Base-by-base conservation (phyloP, 2,329 filamentous ascomycete genomes). In the Colletotrichum horii region DNA sequence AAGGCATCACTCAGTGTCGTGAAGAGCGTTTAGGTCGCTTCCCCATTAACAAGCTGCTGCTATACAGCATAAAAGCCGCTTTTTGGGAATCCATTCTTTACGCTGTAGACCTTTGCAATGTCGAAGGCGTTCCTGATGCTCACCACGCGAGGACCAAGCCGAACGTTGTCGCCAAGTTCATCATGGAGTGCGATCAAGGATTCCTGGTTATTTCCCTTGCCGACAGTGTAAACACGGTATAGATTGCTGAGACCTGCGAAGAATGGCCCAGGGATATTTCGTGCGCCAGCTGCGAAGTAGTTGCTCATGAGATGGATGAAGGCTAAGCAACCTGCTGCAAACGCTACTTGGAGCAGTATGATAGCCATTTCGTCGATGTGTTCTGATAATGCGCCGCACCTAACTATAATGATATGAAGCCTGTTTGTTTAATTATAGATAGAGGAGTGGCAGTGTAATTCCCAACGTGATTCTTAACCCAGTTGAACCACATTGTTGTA, bases 1-100 rank as follows among this genome's bases (percentile, higher is more conserved):
- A 83, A 83, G 2, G 71, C 78, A 68, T 88, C 86, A 62, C 87
- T 84, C 8, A 82, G 82, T 3, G 83, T 82, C 15, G 82, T 84
- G 76, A 87, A 86, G 11, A 86, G 80, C 60, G 78, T 80, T 24
- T 80, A 78, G 4, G 80, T 76, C 11, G 76, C 76, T 24, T 77
- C 79, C 3, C 82, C 81, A 19, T 81, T 82, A 19, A 80, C 78
- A 1, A 82, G 75, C 26, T 79, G 79, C 58, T 81, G 80, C 55
- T 82, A 80, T 15, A 80, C 80, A 6, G 76, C 77, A 74, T 83
- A 83, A 66, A 82, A 83, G 34, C 77, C 77, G 3, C 79, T 79
- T 77, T 79, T 56, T 24, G 19, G 9, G 22, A 28, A 56, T 48
- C 38, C 38, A n/a, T 48, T 48, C 38, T 48, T 48, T 7, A 48